Conservation (phyloP, 768 basidiomycete genomes). For the Mycena rosella region DNA sequence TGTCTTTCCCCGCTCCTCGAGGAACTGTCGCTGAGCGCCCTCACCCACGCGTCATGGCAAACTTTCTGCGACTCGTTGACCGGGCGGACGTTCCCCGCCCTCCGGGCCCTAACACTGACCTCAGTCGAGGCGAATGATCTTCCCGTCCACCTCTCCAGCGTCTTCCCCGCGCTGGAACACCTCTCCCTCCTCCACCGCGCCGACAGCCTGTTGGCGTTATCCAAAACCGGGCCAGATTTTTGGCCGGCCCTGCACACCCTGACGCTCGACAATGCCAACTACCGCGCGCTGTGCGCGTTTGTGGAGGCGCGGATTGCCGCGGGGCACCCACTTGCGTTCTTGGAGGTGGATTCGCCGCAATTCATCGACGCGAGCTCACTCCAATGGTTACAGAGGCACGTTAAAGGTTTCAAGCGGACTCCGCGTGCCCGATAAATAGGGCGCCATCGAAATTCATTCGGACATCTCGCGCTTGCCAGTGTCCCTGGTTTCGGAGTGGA, state of each 20-base stretch:
- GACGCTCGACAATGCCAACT: conserved; percentile 3
- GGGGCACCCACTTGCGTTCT: not conserved
- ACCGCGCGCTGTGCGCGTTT: conserved; percentile 3
- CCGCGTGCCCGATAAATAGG: not conserved
- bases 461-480: too few species aligned
- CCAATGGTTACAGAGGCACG: conserved; percentile 21
- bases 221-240: not conserved
- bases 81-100: conserved; percentile 10
- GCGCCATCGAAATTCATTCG: too few species aligned
- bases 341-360: conserved; percentile 21
- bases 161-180: conserved; percentile 11
- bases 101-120: conserved; percentile 6
- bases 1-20: conserved; percentile 7
- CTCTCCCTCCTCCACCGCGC: conserved; percentile 8
- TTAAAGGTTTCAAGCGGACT: conserved; percentile 13
- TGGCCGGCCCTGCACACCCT: conserved; percentile 19
- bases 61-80: not conserved
- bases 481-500: too few species aligned
- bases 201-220: not conserved
- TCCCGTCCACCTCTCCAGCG: not conserved
- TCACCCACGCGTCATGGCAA: not conserved
- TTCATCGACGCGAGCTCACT: conserved; percentile 1
- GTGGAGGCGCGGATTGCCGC: conserved; percentile 3
- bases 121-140: not conserved
- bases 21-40: conserved; percentile 3